These are phyloP conservation scores for Cercospora janseana DNA, from an alignment of 2,329 filamentous ascomycete genomes.

Conservation along the genomic window DNA sequence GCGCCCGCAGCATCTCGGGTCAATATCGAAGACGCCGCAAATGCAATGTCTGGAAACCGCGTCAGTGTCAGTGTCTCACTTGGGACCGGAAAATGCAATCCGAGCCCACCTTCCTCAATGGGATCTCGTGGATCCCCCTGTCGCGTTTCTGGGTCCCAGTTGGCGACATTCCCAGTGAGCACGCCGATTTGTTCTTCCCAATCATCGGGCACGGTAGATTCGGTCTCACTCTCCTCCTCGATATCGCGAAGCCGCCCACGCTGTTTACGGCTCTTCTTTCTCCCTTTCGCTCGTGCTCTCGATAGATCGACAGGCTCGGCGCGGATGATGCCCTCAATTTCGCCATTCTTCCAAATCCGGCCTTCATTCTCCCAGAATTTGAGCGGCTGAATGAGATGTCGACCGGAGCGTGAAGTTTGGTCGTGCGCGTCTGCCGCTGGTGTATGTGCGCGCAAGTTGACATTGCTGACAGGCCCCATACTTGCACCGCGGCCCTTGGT, in stretches of 20 bases:
- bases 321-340: constrained; percentile 74
- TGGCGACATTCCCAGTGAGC: constrained; percentile 61
- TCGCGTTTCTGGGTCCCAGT: constrained; percentile 47
- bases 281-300: constrained; percentile 28
- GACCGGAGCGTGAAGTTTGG: constrained; percentile 71
- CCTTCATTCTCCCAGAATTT: constrained; percentile 85
- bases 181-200: constrained; percentile 70
- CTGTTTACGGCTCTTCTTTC: constrained; percentile 39
- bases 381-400: constrained; percentile 73
- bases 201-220: constrained; percentile 58
- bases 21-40: constrained; percentile 56
- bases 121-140: constrained; percentile 40
- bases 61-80: constrained; percentile 19
- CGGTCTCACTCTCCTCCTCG: constrained; percentile 49
- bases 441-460: constrained; percentile 40
- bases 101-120: constrained; percentile 42
- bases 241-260: constrained; percentile 36
- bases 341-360: constrained; percentile 65
- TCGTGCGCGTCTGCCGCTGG: constrained; percentile 51
- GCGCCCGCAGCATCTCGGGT: constrained; percentile 60
- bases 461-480: constrained; percentile 37
- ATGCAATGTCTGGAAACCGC: constrained; percentile 56
- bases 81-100: background rate
- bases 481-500: constrained; percentile 27
- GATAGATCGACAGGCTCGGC: constrained; percentile 59